A percentile compares a stretch with the other conserved stretches of the same genome.
These are phyloP conservation scores for Paramecium caudatum DNA, from an alignment of 73 alveolate genomes.

Conservation along the genomic window DNA sequence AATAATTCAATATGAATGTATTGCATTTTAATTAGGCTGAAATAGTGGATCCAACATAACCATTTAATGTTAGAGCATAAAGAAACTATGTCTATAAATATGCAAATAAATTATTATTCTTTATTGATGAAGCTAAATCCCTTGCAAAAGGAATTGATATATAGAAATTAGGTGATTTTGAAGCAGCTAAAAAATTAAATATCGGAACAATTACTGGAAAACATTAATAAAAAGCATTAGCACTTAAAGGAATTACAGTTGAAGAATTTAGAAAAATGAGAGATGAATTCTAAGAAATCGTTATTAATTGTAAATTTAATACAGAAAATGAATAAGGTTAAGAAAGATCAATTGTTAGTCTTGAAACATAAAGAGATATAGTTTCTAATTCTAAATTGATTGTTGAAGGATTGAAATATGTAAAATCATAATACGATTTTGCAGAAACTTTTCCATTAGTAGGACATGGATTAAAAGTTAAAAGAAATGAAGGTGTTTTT, in stretches of 20 bases:
- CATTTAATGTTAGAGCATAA: slow-evolving; percentile 73
- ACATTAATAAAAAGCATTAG: slow-evolving; percentile 41
- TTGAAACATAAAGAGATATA: slow-evolving; percentile 42
- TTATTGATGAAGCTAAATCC: slow-evolving; percentile 65
- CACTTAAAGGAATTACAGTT: slow-evolving; percentile 39
- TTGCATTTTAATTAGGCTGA: slow-evolving; percentile 37
- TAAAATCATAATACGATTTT: slow-evolving; percentile 52
- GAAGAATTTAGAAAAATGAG: slow-evolving; percentile 63
- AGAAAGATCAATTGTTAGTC: slow-evolving; percentile 52
- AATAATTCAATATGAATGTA: slow-evolving; percentile 51
- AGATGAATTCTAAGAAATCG: slow-evolving; percentile 69
- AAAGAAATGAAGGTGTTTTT: slow-evolving; percentile 33
- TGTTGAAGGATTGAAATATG: slow-evolving; percentile 22
- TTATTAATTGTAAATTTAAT: not conserved
- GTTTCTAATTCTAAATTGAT: not conserved
- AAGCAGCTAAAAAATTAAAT: slow-evolving; percentile 65
- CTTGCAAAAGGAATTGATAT: slow-evolving; percentile 68
- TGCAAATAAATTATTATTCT: slow-evolving; percentile 66
- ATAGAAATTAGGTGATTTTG: slow-evolving; percentile 33
- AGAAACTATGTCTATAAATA: slow-evolving; percentile 67
- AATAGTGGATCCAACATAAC: slow-evolving; percentile 55
- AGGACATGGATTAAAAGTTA: slow-evolving; percentile 62
- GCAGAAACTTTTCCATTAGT: slow-evolving; percentile 39
- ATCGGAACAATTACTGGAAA: slow-evolving; percentile 55
- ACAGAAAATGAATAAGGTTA: slow-evolving; percentile 24